phyloP scores from a whole-genome alignment of 2,329 filamentous ascomycete genomes.

The Fusarium setosum region DNA sequence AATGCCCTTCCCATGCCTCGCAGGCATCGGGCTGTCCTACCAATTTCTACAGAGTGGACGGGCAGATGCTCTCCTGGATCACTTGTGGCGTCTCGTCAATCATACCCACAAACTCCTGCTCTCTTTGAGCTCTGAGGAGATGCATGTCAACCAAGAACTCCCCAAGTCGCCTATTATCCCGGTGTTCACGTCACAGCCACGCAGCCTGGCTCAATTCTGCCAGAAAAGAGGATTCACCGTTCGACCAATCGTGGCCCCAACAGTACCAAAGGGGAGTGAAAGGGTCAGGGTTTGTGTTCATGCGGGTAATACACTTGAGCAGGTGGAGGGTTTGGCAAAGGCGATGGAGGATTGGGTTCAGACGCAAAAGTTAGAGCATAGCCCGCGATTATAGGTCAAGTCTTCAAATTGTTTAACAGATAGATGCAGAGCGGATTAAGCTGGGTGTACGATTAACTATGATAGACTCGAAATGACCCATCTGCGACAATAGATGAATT shows the following conservation, averaged over 20 bases:
- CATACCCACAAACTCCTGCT: constrained; percentile 60
- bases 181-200: constrained; percentile 67
- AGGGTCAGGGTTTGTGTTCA: constrained; percentile 76
- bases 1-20: constrained; percentile 70
- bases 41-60: constrained; percentile 63
- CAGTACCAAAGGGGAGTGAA: constrained; percentile 72
- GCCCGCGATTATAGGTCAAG: not conserved
- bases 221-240: constrained; percentile 70
- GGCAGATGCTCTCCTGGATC: constrained; percentile 50
- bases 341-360: constrained; percentile 60
- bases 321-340: constrained; percentile 65
- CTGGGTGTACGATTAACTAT: no score
- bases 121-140: constrained; percentile 45
- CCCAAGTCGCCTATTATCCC: constrained; percentile 74
- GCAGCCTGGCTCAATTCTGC: constrained; percentile 68
- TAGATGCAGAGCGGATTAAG: no score
- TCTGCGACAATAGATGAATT: no score
- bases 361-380: not conserved
- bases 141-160: constrained; percentile 46
- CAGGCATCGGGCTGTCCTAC: constrained; percentile 68
- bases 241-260: constrained; percentile 75
- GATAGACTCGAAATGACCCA: no score
- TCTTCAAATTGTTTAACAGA: no score
- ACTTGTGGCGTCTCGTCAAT: constrained; percentile 48
- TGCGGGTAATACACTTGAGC: constrained; percentile 68